phyloP scores from a whole-genome alignment of 2,329 filamentous ascomycete genomes.

The Chaetomiaceae sp. region DNA sequence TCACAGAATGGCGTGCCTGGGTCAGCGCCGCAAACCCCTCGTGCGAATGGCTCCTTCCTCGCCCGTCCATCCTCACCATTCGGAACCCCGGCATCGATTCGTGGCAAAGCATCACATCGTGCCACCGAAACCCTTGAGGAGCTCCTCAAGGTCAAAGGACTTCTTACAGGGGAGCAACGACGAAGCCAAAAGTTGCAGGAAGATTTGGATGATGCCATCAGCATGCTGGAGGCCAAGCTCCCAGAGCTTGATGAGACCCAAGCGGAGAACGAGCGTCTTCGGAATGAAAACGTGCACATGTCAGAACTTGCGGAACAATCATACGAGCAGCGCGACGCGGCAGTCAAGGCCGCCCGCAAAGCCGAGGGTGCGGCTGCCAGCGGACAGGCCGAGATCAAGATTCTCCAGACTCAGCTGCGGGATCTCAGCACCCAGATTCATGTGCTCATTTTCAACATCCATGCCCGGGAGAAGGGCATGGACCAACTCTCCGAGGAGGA shows the following conservation, averaged over 20 bases:
- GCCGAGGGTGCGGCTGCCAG: conserved; percentile 67
- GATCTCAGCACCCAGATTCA: conserved; percentile 89
- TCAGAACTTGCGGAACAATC: conserved; percentile 79
- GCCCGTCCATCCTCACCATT: conserved; percentile 56
- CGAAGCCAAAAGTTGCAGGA: conserved; percentile 68
- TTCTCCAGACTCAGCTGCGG: conserved; percentile 79
- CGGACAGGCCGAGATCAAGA: conserved; percentile 64
- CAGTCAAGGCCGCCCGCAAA: conserved; percentile 73
- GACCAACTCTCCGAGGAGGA: conserved; percentile 68
- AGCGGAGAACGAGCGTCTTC: conserved; percentile 72
- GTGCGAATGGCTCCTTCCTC: conserved; percentile 51
- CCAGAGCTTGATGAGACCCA: conserved; percentile 86
- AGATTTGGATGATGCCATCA: conserved; percentile 80
- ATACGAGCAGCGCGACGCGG: conserved; percentile 72
- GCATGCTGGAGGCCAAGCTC: conserved; percentile 76
- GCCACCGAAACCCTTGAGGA: conserved; percentile 61
- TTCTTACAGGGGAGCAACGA: conserved; percentile 68
- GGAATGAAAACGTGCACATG: conserved; percentile 77
- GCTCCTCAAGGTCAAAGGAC: conserved; percentile 62
- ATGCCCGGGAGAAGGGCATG: conserved; percentile 74
- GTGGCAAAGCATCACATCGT: conserved; percentile 51
- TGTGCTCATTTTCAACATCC: conserved; percentile 80
- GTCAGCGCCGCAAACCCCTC: conserved; percentile 57
- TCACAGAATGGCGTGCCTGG: conserved; percentile 35
- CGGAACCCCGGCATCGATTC: conserved; percentile 54